Evolutionary conservation across 805 yeast species (phyloP).

Genomic region (Pichia nakasei): DNA sequence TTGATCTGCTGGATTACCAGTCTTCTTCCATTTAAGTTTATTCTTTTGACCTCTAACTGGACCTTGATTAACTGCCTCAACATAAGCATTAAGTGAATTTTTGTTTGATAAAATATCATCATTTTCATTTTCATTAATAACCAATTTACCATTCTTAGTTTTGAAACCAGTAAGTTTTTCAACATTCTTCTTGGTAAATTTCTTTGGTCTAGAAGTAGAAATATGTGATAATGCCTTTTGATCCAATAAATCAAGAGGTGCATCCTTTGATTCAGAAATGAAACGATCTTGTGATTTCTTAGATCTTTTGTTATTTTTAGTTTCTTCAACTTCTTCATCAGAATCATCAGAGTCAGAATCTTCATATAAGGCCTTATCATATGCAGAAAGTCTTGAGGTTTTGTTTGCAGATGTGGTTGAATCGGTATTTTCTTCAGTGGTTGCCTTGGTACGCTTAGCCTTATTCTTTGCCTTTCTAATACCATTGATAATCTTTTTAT

Average conservation of each 20-base stretch:
- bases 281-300: slow-evolving; percentile 39
- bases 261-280: slow-evolving; percentile 63
- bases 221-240: slow-evolving; percentile 78
- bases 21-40: slow-evolving; percentile 72
- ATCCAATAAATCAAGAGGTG: slow-evolving; percentile 84
- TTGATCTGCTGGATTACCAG: slow-evolving; percentile 27
- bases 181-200: slow-evolving; percentile 35
- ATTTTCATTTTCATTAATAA: slow-evolving; percentile 50
- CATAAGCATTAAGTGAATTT: slow-evolving; percentile 79
- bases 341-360: slow-evolving; percentile 54
- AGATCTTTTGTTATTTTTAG: slow-evolving; percentile 13
- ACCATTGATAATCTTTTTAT: slow-evolving; percentile 70
- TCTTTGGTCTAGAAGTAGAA: slow-evolving; percentile 78
- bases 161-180: slow-evolving; percentile 34
- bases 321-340: slow-evolving; percentile 32
- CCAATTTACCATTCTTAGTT: slow-evolving; percentile 58
- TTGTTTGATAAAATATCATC: slow-evolving; percentile 35
- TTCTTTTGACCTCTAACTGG: slow-evolving; percentile 92
- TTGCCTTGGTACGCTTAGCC: slow-evolving; percentile 17
- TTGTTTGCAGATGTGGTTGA: slow-evolving; percentile 15
- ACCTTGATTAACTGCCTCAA: slow-evolving; percentile 87
- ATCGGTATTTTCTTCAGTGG: slow-evolving; percentile 13
- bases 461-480: slow-evolving; percentile 79
- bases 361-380: slow-evolving; percentile 86
- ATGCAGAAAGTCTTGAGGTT: slow-evolving; percentile 56